phyloP scores from a whole-genome alignment of 805 yeast species.

The Lachancea dasiensis region DNA sequence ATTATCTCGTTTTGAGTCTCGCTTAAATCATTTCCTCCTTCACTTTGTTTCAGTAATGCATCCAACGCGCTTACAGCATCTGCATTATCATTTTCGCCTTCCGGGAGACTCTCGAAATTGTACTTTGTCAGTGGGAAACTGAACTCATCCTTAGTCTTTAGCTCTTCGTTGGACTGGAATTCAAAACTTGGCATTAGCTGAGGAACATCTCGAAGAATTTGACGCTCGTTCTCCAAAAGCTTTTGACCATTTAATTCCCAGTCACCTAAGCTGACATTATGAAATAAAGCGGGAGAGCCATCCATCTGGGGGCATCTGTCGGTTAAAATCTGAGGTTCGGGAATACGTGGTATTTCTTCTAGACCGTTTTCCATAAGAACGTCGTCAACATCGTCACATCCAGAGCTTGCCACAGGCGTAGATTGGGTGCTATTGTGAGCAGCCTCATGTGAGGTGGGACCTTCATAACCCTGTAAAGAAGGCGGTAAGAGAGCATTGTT shows the following conservation, averaged over 20 bases:
- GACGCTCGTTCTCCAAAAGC: conserved; percentile 5
- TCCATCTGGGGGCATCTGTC: neutral
- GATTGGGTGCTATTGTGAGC: neutral
- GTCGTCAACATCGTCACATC: neutral
- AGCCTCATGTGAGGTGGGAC: neutral
- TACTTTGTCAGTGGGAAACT: conserved; percentile 16
- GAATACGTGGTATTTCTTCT: conserved; percentile 20
- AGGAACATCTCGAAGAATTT: neutral
- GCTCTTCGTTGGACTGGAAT: neutral
- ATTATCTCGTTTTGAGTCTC: conserved; percentile 12
- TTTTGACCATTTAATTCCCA: conserved; percentile 4
- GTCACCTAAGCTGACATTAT: conserved; percentile 4
- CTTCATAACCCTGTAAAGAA: conserved; percentile 10
- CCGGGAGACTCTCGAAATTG: conserved; percentile 2
- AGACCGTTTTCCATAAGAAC: conserved; percentile 12
- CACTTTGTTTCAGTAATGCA: conserved; percentile 20
- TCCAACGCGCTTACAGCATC: conserved; percentile 29
- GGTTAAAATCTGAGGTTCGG: conserved; percentile 4
- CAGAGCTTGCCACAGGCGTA: conserved; percentile 1
- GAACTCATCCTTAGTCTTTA: conserved; percentile 13
- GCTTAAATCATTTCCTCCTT: conserved; percentile 12
- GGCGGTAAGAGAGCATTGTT: conserved; percentile 31
- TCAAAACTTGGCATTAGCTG: conserved; percentile 4
- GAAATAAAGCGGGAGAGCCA: neutral
- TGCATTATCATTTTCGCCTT: conserved; percentile 5